A percentile compares a stretch with the other conserved stretches of the same genome.
Evolutionary conservation across 192 early-diverging fungal species (phyloP).

Genomic region (Entophlyctis helioformis): DNA sequence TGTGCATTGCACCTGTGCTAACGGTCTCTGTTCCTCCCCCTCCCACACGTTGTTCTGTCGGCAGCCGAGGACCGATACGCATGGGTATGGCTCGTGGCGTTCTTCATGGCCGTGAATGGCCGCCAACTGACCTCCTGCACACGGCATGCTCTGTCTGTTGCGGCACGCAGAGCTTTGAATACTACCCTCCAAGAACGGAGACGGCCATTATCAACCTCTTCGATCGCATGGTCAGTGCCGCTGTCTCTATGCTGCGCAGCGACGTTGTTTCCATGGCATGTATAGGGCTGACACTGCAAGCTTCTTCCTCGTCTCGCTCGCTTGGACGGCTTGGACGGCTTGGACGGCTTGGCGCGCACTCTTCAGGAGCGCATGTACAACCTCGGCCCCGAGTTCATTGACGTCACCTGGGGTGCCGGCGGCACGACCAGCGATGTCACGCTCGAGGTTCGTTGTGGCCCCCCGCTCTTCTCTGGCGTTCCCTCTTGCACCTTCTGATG

Average conservation of each 20-base stretch:
- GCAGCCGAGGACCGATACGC: constrained; percentile 27
- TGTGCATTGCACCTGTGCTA: no score
- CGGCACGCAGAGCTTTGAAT: constrained; percentile 72
- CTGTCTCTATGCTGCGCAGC: not conserved
- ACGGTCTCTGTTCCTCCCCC: no score
- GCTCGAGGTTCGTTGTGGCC: constrained; percentile 55
- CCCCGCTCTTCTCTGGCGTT: not conserved
- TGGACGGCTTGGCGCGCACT: no score
- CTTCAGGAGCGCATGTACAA: constrained; percentile 79
- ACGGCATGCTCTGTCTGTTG: not conserved
- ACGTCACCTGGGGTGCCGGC: constrained; percentile 96
- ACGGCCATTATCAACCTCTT: constrained; percentile 90
- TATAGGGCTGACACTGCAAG: not conserved
- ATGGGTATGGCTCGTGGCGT: constrained; percentile 11
- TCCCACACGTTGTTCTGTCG: not conserved
- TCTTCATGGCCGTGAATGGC: not conserved
- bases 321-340: no score
- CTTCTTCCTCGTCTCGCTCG: not conserved
- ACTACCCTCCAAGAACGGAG: constrained; percentile 97
- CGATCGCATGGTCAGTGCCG: constrained; percentile 65
- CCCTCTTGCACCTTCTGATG: constrained; percentile 1
- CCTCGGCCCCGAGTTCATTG: constrained; percentile 88
- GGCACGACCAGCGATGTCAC: constrained; percentile 80
- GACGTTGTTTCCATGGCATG: not conserved
- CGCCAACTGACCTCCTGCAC: not conserved